Base-by-base conservation (phyloP, 2,329 filamentous ascomycete genomes). In the Epichloe bromicola region DNA sequence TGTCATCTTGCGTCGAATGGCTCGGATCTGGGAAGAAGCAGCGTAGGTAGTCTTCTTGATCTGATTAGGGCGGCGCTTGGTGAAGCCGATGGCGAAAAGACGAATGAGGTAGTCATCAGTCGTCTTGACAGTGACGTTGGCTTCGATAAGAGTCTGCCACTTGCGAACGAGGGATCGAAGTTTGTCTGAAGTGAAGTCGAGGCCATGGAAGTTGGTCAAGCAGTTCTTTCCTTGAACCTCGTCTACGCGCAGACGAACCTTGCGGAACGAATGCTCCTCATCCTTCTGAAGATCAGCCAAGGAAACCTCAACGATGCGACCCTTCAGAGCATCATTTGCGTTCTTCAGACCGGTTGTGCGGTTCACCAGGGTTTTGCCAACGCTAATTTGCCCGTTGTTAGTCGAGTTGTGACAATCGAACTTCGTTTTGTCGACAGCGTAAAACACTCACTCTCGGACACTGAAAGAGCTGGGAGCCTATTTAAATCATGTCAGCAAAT, bases 31-130 rank as follows among this genome's bases (percentile, higher is more conserved):
- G 60, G 93, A 97, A 60, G 88, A 89, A 60, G 85, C 85, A 63
- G 93, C 93, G 71, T 98, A 98, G 71, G 93, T 98, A 67, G 93
- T 98, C 87, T 97, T 98, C 87, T 95, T 95, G 81, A 98, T 91
- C 82, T 98, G 93, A 82, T 97, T 98, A 65, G 88, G 89, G 69
- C 93, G 86, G 74, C 89, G 83, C 86, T 97, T 97, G 75, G 93
- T 98, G 82, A 98, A 98, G 65, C 88, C 93, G 65, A 98, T 98
- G 72, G 88, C 88, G 79, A 98, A 98, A 65, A 98, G 85, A 67
- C 93, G 88, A 76, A 98, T 83, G 71, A 97, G 90, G 81, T 98
- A 97, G 77, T 98, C 93, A 71, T 98, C 93, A 71, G 93, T 97
- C 66, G 93, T 97, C 87, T 97, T 97, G 80, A 98, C 90, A 61